Evolutionary conservation across 106 monocot species (phyloP).

Genomic region (Dioscorea zingiberensis): DNA sequence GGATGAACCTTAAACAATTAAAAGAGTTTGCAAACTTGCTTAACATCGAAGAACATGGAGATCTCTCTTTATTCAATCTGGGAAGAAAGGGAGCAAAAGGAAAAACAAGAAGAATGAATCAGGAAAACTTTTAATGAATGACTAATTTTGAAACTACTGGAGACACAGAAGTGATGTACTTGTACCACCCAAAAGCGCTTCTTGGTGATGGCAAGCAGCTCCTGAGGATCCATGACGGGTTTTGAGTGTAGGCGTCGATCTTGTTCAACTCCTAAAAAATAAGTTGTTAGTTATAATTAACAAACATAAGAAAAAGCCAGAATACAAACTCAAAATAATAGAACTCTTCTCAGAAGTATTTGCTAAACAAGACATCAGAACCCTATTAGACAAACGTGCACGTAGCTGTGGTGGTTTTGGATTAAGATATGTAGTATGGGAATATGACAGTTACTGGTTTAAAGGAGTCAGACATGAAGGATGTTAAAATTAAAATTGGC

Average conservation of each 20-base stretch:
- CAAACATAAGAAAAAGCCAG: not conserved
- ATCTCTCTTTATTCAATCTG: slow-evolving; percentile 4
- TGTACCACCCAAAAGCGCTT: slow-evolving; percentile 40
- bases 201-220: slow-evolving; percentile 28
- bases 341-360: not conserved
- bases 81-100: not conserved
- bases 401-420: not conserved
- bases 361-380: not conserved
- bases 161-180: not conserved
- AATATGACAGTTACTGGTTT: too few species aligned
- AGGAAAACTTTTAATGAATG: not conserved
- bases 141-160: not conserved
- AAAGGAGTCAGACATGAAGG: too few species aligned
- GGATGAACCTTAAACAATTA: too few species aligned
- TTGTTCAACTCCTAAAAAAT: slow-evolving; percentile 29
- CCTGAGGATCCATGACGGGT: slow-evolving; percentile 31
- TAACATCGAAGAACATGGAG: not conserved
- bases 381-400: not conserved
- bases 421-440: too few species aligned
- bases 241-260: slow-evolving; percentile 50
- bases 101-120: not conserved
- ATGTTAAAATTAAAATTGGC: not conserved
- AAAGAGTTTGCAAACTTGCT: not conserved
- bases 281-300: not conserved
- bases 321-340: not conserved